These are phyloP conservation scores for Trichoderma semiorbis DNA, from an alignment of 2,329 filamentous ascomycete species.

Conservation along the genomic window DNA sequence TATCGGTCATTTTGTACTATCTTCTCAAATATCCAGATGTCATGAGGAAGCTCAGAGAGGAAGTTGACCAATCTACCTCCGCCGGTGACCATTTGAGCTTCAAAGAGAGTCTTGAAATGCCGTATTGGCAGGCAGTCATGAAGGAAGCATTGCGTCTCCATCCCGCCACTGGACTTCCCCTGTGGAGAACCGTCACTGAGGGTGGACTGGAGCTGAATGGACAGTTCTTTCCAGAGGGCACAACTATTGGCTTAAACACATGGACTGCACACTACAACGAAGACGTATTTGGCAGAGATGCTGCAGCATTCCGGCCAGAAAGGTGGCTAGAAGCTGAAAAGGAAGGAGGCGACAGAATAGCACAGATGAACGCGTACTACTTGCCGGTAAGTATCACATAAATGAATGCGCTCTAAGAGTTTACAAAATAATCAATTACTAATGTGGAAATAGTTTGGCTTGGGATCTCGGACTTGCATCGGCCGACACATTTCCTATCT, in stretches of 20 bases:
- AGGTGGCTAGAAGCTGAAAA: constrained; percentile 35
- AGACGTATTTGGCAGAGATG: constrained; percentile 32
- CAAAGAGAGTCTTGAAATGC: constrained; percentile 42
- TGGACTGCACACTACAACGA: constrained; percentile 35
- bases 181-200: constrained; percentile 45
- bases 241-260: constrained; percentile 34
- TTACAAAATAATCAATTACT: not conserved
- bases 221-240: constrained; percentile 30
- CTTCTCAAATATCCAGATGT: constrained; percentile 34
- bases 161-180: constrained; percentile 44
- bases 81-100: constrained; percentile 29
- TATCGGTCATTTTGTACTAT: constrained; percentile 43
- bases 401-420: not conserved
- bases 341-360: constrained; percentile 23
- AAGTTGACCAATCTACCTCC: constrained; percentile 22
- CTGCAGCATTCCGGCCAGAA: constrained; percentile 37
- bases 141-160: constrained; percentile 52
- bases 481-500: constrained; percentile 42
- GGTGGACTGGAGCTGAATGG: constrained; percentile 41
- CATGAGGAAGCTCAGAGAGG: constrained; percentile 24
- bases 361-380: constrained; percentile 30
- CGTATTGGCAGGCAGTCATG: constrained; percentile 52
- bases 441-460: constrained; percentile 32
- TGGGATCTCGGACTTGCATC: constrained; percentile 41
- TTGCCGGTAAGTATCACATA: constrained; percentile 25